A percentile compares a stretch with the other conserved stretches of the same genome.
phyloP scores from a whole-genome alignment of 192 early-diverging fungal genomes.

The Geranomyces variabilis region DNA sequence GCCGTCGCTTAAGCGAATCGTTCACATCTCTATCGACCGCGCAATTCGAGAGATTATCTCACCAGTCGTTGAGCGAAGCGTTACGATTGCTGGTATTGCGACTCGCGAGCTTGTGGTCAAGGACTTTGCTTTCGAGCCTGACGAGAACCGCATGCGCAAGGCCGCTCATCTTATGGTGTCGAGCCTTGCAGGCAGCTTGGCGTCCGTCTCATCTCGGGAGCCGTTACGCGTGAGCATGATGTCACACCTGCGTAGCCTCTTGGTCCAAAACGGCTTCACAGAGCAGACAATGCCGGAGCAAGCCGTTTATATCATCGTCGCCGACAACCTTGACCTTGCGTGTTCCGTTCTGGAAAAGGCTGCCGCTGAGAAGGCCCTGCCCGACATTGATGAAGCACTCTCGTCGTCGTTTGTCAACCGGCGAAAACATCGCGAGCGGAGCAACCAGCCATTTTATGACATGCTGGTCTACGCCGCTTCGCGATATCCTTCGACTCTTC shows the following conservation, averaged over 20 bases:
- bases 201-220: conserved; percentile 91
- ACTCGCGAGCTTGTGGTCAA: conserved; percentile 92
- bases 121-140: conserved; percentile 93
- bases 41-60: conserved; percentile 89
- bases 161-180: conserved; percentile 96
- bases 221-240: conserved; percentile 85
- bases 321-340: conserved; percentile 92
- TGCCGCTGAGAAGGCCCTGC: conserved; percentile 91
- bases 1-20: conserved; percentile 85
- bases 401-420: conserved; percentile 68
- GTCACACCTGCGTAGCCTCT: conserved; percentile 68
- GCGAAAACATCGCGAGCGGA: conserved; percentile 87
- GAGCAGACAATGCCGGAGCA: conserved; percentile 83
- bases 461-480: conserved; percentile 74
- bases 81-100: conserved; percentile 89
- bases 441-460: conserved; percentile 90
- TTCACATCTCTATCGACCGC: conserved; percentile 84
- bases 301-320: conserved; percentile 79
- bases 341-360: conserved; percentile 95
- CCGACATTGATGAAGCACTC: conserved; percentile 91
- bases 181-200: conserved; percentile 78
- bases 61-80: conserved; percentile 90
- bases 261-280: conserved; percentile 75
- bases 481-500: conserved; percentile 82
- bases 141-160: conserved; percentile 91